Evolutionary conservation across 306 rosid species (phyloP).

Genomic region (Corylus americana): DNA sequence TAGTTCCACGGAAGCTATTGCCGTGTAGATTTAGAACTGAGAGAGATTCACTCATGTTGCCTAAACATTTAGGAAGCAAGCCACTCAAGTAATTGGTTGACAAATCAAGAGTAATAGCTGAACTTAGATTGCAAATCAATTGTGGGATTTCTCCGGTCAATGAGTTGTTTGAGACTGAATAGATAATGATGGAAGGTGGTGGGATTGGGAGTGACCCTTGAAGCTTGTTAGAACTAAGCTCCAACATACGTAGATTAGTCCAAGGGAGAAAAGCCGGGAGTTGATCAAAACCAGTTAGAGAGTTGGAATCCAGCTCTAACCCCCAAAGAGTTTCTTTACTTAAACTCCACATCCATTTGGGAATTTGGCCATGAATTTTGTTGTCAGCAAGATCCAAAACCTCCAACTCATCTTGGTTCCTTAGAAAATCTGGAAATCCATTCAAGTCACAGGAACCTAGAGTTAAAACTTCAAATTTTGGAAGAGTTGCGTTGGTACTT

Average conservation of each 20-base stretch:
- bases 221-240: background rate
- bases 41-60: background rate
- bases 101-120: accelerated
- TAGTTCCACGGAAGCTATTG: background rate
- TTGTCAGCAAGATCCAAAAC: too few relatives aligned
- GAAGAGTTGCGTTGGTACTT: background rate
- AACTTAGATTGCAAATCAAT: background rate
- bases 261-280: background rate
- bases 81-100: background rate
- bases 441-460: background rate
- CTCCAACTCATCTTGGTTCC: too few relatives aligned
- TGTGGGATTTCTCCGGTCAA: background rate
- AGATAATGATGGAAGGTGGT: background rate
- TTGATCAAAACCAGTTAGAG: background rate
- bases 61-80: too few relatives aligned
- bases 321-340: accelerated
- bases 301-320: accelerated
- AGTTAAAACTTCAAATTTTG: background rate
- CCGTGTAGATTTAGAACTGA: background rate
- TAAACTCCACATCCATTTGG: background rate
- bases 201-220: background rate
- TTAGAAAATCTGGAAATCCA: background rate
- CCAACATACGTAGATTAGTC: accelerated
- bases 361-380: background rate
- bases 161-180: background rate